Evolutionary conservation across 139 green algal genomes (phyloP), one percentile per base, ranked within the genome.

Genomic region (Coelastrella sp.): DNA sequence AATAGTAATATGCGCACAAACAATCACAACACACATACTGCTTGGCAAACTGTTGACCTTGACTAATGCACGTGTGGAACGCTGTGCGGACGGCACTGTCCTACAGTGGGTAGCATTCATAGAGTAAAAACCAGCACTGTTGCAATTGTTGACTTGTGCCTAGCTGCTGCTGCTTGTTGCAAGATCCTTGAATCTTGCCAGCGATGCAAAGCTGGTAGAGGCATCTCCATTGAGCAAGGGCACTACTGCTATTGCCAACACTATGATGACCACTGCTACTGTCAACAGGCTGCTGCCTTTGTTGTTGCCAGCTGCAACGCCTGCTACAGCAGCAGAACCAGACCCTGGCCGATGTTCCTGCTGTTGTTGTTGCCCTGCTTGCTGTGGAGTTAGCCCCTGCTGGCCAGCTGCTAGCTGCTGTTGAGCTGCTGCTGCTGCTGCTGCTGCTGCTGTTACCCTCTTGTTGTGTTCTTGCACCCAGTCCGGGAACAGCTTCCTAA

Each of bases 401-500:
- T 72, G 74, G 17, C 53, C 40, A 30, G n/a, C 71, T 60, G 32
- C 62, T 27, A 78, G 13, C n/a, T 37, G 72, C 71, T 86, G 35
- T 48, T 92, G 64, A 19, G 77, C 35, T 84, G 63, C 43, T 50
- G 8, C 62, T 59, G 62, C 35, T 79, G 80, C 40, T 41, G 45
- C 48, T 38, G n/a, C 63, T 32, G 43, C 77, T 74, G 66, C 85
- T 30, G 60, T 57, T 35, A 80, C 23, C 11, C 75, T 83, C 72
- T 85, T 60, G 59, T 93, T 75, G 34, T 87, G 74, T 85, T 88
- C 68, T 63, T 94, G 86, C 6, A 93, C 69, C 84, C 88, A 94
- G 3, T 94, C 81, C 0, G 95, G 95, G 79, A 98, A 98, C 19
- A 98, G 83, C 88, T 96, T 95, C 9, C 89, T 59, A 89, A 98